These are phyloP conservation scores for Pseudopyrenochaeta lycopersici DNA, from an alignment of 2,329 filamentous ascomycete genomes.

Conservation along the genomic window DNA sequence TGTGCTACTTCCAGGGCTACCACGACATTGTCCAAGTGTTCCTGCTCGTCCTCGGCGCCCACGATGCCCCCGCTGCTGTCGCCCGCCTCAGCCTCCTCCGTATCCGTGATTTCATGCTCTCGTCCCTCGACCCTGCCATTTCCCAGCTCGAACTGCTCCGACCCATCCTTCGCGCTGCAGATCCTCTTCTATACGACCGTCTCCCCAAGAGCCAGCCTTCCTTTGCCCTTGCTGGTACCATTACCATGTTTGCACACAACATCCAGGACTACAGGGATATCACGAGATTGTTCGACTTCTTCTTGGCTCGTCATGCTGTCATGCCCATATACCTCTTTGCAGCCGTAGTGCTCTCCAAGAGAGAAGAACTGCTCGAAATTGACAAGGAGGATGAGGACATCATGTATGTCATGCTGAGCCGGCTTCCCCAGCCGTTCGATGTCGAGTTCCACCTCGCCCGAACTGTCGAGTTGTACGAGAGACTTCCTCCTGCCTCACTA, in stretches of 20 bases:
- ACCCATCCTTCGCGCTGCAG: constrained; percentile 76
- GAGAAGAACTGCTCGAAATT: constrained; percentile 86
- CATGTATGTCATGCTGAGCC: constrained; percentile 86
- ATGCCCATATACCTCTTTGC: constrained; percentile 93
- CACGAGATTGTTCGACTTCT: constrained; percentile 88
- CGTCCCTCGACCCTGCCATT: constrained; percentile 80
- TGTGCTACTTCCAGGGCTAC: constrained; percentile 98
- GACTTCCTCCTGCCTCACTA: constrained; percentile 76
- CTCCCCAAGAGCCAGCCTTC: constrained; percentile 83
- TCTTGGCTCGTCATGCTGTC: constrained; percentile 86
- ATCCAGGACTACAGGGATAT: constrained; percentile 91
- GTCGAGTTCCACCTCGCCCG: constrained; percentile 78
- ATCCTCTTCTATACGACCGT: constrained; percentile 76
- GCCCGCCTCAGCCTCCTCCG: constrained; percentile 86
- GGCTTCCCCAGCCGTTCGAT: constrained; percentile 82
- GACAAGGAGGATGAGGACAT: constrained; percentile 80
- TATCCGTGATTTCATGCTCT: constrained; percentile 98
- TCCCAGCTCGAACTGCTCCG: constrained; percentile 88
- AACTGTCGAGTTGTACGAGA: constrained; percentile 70
- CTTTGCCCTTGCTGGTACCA: constrained; percentile 89
- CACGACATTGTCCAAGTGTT: constrained; percentile 98
- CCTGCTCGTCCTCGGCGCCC: constrained; percentile 79
- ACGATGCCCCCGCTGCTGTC: constrained; percentile 69
- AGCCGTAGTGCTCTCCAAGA: constrained; percentile 74
- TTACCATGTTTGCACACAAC: constrained; percentile 97